phyloP scores from a whole-genome alignment of 768 basidiomycete genomes.

The Leccinum ochraceum region DNA sequence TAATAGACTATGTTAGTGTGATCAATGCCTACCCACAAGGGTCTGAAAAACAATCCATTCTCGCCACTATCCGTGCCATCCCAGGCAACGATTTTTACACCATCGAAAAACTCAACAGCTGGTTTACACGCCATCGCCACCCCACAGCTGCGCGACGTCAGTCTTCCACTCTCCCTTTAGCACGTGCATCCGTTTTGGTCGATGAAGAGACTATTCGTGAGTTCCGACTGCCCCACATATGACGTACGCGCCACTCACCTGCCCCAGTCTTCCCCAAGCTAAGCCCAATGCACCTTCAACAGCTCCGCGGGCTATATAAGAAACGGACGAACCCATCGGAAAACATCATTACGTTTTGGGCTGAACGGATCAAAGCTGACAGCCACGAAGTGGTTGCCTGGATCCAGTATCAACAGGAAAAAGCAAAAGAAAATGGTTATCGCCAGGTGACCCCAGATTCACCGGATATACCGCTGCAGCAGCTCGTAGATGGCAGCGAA shows the following conservation, averaged over 20 bases:
- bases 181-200: background rate
- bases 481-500: background rate
- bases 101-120: constrained; percentile 15
- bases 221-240: constrained; percentile 6
- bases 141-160: background rate
- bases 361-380: constrained; percentile 22
- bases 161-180: no score
- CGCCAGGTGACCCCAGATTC: constrained; percentile 2
- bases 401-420: constrained; percentile 33
- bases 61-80: constrained; percentile 15
- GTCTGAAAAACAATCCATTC: constrained; percentile 16
- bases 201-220: constrained; percentile 32
- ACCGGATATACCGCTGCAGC: constrained; percentile 12
- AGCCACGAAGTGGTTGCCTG: constrained; percentile 22
- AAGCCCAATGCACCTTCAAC: constrained; percentile 22
- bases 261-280: constrained; percentile 29
- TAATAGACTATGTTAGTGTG: constrained; percentile 22
- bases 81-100: constrained; percentile 27
- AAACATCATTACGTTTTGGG: constrained; percentile 30
- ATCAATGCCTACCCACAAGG: constrained; percentile 15
- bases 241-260: constrained; percentile 4
- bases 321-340: constrained; percentile 19
- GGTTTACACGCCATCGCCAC: constrained; percentile 28
- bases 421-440: constrained; percentile 11
- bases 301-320: constrained; percentile 21